Base-by-base conservation (phyloP, 495 filamentous ascomycete genomes). In the Polyplosphaeria fusca region DNA sequence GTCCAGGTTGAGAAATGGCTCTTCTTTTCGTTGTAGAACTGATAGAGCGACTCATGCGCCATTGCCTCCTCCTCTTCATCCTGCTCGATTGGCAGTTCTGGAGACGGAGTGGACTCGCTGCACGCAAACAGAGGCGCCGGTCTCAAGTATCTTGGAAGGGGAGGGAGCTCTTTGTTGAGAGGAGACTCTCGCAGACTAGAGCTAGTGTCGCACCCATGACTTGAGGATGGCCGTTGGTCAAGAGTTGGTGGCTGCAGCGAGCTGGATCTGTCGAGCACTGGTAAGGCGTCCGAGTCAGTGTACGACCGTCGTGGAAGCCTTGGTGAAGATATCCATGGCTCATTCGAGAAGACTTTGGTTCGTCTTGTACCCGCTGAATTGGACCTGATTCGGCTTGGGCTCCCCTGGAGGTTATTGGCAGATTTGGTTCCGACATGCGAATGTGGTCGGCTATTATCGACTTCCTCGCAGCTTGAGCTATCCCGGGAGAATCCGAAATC, bases 1-100 rank as follows among this genome's bases (percentile, higher is more conserved):
- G 43, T 59, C 55, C 55, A 55, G n/a, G 39, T 32, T n/a, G 61
- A 64, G 35, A 64, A 60, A 18, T 64, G 55, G 35, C 61, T 60
- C 30, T 35, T 35, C 7, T 11, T 12, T 42, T 42, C 9, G 27
- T 39, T 58, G 23, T 11, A 30, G 16, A 51, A 44, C 25, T 24
- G 13, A 11, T 27, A 24, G 0, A 28, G 30, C 7, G 12, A 23
- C 5, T 19, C 24, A 18, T 47, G 14, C 32, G 43, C 13, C n/a
- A 44, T 35, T 18, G 9, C 42, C 30, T 28, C 22, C 18, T 38
- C 45, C 5, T 54, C 44, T 22, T 45, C 26, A 16, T 55, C 32
- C 5, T 46, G 14, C 2, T 43, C 16, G 3, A 18, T 41, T 32
- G 55, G 47, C 28, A n/a, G n/a, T n/a, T n/a, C 39, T 58, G 30